These are phyloP conservation scores for Amoeboaphelidium protococcarum DNA, from an alignment of 371 early-diverging fungal genomes.

Conservation along the genomic window DNA sequence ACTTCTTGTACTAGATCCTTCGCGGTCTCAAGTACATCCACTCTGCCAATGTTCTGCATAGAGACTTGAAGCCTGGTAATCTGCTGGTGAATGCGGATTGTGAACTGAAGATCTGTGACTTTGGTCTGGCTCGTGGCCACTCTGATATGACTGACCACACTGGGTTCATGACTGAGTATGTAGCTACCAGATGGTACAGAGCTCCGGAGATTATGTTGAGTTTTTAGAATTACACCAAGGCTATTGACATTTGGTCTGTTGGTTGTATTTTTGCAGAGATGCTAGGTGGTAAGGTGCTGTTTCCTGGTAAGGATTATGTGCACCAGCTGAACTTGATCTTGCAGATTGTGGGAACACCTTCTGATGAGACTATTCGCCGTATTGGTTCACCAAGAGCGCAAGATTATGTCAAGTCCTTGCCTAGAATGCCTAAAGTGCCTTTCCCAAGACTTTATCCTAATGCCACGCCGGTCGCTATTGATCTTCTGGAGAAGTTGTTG, in stretches of 20 bases:
- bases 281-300: slow-evolving; percentile 59
- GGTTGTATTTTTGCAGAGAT: slow-evolving; percentile 95
- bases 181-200: slow-evolving; percentile 95
- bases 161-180: slow-evolving; percentile 88
- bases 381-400: slow-evolving; percentile 69
- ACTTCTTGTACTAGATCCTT: slow-evolving; percentile 89
- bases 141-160: slow-evolving; percentile 55
- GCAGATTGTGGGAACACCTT: slow-evolving; percentile 87
- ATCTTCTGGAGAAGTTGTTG: slow-evolving; percentile 46
- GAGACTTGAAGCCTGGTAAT: slow-evolving; percentile 90
- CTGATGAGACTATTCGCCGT: slow-evolving; percentile 59
- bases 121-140: slow-evolving; percentile 77
- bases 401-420: slow-evolving; percentile 73
- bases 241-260: slow-evolving; percentile 94
- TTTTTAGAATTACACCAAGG: slow-evolving; percentile 75
- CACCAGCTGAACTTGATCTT: slow-evolving; percentile 97
- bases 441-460: slow-evolving; percentile 53
- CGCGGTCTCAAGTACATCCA: slow-evolving; percentile 93
- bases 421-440: slow-evolving; percentile 60
- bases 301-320: slow-evolving; percentile 78
- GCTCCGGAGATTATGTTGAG: slow-evolving; percentile 95
- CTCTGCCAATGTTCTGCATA: slow-evolving; percentile 90
- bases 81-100: slow-evolving; percentile 92
- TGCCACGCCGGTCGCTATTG: slow-evolving; percentile 55
- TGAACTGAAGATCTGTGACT: slow-evolving; percentile 85